Evolutionary conservation across 2,329 filamentous ascomycete species (phyloP), one percentile per base, ranked within the genome.

Genomic region (Xylaria sp.): DNA sequence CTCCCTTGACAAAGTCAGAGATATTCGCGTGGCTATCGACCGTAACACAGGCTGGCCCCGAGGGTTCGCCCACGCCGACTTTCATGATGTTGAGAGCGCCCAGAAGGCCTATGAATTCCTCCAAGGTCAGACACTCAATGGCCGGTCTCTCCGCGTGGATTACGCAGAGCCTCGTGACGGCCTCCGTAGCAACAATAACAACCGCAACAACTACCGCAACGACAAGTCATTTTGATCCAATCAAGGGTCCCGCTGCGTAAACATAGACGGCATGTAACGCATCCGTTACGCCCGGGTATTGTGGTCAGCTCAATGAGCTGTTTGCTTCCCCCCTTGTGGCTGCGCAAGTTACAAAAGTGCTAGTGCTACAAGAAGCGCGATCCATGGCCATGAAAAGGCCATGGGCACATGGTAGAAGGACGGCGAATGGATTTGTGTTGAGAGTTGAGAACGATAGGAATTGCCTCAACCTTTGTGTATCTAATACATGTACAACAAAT

Each of bases 11-110:
- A 89, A 91, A 74, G 84, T 94, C 50, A 78, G 84, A 57, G 91
- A 94, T 71, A 88, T 96, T 50, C 88, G 93, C 64, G 89, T 96
- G 59, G 90, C 92, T 54, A 90, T 95, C 70, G 92, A 96, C 78
- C 86, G 91, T 70, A 84, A 87, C 67, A 93, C 91, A 6, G 92
- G 92, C 47, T 89, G 91, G 78, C 90, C 91, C 38, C 84, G 91
- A 75, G 93, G 93, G 65, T 96, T 95, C 74, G 91, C 89, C 19
- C 92, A 96, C 74, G 90, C 89, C 51, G 92, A 96, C 73, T 96
- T 96, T 76, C 72, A 84, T 45, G 86, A 91, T 69, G 74, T 88
- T 40, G 83, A 87, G 65, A 87, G 86, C 65, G 91, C 92, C n/a
- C 71, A 78, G 57, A 80, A 79, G 65, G 92, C 86, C 0, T 80